phyloP scores from a whole-genome alignment of 1,284 basidiomycete genomes.

The Psilocybe mexicana region DNA sequence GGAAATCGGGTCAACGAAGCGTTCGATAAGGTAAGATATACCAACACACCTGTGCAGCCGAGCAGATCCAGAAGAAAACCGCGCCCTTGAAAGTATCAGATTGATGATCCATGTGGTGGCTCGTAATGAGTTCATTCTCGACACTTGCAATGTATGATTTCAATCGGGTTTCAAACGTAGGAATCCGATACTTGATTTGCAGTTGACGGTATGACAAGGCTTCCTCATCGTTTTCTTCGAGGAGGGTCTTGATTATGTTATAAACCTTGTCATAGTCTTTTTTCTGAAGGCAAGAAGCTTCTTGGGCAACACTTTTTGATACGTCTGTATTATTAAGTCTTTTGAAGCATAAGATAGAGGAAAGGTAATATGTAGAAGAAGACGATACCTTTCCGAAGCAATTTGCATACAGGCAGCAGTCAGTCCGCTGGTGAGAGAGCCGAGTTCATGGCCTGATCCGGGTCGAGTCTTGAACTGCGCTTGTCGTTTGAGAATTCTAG shows the following conservation, averaged over 20 bases:
- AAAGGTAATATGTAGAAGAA: neutral
- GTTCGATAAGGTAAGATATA: neutral
- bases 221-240: constrained; percentile 23
- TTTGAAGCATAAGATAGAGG: neutral
- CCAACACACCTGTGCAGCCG: constrained; percentile 21
- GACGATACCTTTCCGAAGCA: constrained; percentile 30
- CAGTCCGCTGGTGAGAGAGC: constrained; percentile 27
- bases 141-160: constrained; percentile 23
- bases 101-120: constrained; percentile 15
- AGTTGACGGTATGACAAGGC: constrained; percentile 19
- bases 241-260: constrained; percentile 27
- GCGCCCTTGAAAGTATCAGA: constrained; percentile 24
- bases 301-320: constrained; percentile 29
- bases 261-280: constrained; percentile 34
- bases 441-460: constrained; percentile 33
- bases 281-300: constrained; percentile 33
- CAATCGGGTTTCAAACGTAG: constrained; percentile 14
- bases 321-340: constrained; percentile 35
- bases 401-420: constrained; percentile 35
- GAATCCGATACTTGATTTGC: constrained; percentile 19
- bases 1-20: neutral
- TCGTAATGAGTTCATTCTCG: constrained; percentile 24
- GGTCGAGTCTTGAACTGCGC: constrained; percentile 30
- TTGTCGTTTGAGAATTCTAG: constrained; percentile 22
- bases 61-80: constrained; percentile 33